A percentile compares a stretch with the other conserved stretches of the same genome.
phyloP scores from a whole-genome alignment of 164 flowering plant genomes.

The Cinnamomum micranthum region DNA sequence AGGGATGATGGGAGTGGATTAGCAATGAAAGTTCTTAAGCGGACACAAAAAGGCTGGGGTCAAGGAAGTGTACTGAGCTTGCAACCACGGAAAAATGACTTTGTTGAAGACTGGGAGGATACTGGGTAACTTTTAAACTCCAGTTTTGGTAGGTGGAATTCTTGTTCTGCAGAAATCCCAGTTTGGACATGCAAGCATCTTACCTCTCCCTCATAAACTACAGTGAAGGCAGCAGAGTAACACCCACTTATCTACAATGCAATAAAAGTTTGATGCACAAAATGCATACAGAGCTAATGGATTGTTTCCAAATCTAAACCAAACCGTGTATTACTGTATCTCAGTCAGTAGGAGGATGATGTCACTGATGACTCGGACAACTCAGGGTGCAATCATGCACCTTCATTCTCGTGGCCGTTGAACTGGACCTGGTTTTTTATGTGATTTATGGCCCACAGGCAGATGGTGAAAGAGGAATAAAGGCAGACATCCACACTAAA shows the following conservation, averaged over 20 bases:
- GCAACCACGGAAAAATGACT: conserved; percentile 38
- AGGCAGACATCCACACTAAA: too few species aligned
- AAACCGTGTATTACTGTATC: not conserved
- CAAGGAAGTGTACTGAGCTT: conserved; percentile 51
- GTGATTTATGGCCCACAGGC: too few species aligned
- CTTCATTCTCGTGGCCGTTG: not conserved
- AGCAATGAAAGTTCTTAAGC: conserved; percentile 60
- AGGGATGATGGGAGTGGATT: conserved; percentile 88
- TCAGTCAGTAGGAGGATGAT: not conserved
- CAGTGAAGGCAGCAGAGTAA: not conserved
- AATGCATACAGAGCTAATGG: not conserved
- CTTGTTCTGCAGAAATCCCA: not conserved
- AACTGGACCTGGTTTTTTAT: too few species aligned
- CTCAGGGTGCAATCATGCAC: not conserved
- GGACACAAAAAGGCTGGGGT: conserved; percentile 87
- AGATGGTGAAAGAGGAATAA: too few species aligned
- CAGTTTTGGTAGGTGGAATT: not conserved
- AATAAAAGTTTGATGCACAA: not conserved
- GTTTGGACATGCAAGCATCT: not conserved
- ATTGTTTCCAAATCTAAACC: not conserved
- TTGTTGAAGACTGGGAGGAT: conserved; percentile 39
- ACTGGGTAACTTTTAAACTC: not conserved
- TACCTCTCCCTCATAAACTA: not conserved
- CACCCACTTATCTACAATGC: not conserved
- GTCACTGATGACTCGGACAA: not conserved